A percentile compares a stretch with the other conserved stretches of the same genome.
Conservation (phyloP, 306 rosid genomes). For the Hippophae rhamnoides region DNA sequence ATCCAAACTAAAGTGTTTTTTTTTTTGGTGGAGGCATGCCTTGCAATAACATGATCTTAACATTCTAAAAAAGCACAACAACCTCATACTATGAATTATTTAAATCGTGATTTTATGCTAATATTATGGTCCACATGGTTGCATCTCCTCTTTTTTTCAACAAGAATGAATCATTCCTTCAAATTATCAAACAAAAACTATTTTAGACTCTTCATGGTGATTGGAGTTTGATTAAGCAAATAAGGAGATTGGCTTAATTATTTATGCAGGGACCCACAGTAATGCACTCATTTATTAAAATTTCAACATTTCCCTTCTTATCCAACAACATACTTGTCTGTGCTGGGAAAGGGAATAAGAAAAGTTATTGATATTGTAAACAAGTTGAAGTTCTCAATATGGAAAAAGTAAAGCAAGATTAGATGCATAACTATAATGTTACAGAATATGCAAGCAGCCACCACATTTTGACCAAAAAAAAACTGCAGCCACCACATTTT, state of each 20-base stretch:
- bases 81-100: constrained; percentile 19
- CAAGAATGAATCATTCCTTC: constrained; percentile 3
- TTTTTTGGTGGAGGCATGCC: constrained; percentile 6
- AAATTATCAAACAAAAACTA: constrained; percentile 16
- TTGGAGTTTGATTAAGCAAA: constrained; percentile 32
- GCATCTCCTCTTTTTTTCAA: constrained; percentile 16
- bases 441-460: constrained; percentile 22
- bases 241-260: constrained; percentile 18
- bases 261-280: constrained; percentile 46
- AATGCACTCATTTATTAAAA: constrained; percentile 24
- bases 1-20: constrained; percentile 24
- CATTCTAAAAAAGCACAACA: constrained; percentile 19
- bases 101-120: constrained; percentile 10
- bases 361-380: constrained; percentile 23
- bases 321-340: constrained; percentile 35
- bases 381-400: constrained; percentile 14
- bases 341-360: constrained; percentile 19
- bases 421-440: constrained; percentile 22
- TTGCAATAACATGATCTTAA: constrained; percentile 12
- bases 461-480: constrained; percentile 9
- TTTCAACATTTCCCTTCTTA: constrained; percentile 26
- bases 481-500: constrained; percentile 15
- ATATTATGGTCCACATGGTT: constrained; percentile 27
- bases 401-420: constrained; percentile 17
- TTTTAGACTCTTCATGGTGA: constrained; percentile 26